phyloP scores from a whole-genome alignment of 331 rosid genomes.

The Rhamnella rubrinervis region DNA sequence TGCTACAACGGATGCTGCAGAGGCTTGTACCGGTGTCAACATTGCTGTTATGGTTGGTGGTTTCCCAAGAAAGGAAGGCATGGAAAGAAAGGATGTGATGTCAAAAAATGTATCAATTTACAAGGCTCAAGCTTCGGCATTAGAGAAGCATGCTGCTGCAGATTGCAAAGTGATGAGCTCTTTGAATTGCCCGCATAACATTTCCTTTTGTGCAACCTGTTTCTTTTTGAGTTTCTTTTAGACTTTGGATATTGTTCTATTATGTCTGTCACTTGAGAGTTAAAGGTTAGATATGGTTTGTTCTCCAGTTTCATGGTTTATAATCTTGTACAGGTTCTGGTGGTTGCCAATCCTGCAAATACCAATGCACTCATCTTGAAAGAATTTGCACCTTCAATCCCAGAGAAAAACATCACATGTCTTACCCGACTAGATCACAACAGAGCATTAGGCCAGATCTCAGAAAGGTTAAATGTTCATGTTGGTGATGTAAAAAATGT shows the following conservation, averaged over 20 bases:
- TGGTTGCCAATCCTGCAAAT: conserved; percentile 96
- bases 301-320: conserved; percentile 16
- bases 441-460: conserved; percentile 85
- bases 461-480: conserved; percentile 65
- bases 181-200: neutral
- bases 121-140: conserved; percentile 74
- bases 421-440: conserved; percentile 89
- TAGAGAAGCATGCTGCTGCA: conserved; percentile 68
- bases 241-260: neutral
- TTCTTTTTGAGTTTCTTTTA: neutral
- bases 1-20: conserved; percentile 65
- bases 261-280: neutral
- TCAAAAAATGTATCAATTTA: conserved; percentile 69
- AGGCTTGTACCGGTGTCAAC: conserved; percentile 68
- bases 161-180: conserved; percentile 55
- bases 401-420: conserved; percentile 75
- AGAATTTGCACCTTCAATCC: conserved; percentile 83
- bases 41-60: conserved; percentile 79
- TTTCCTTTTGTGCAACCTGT: neutral
- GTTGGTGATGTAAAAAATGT: conserved; percentile 79
- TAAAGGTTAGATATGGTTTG: neutral
- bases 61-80: conserved; percentile 68
- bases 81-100: conserved; percentile 82
- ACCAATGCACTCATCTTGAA: conserved; percentile 84
- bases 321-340: conserved; percentile 57